Evolutionary conservation across 805 yeast species (phyloP), one percentile per base, ranked within the genome.

Genomic region (Lipomyces sp.): DNA sequence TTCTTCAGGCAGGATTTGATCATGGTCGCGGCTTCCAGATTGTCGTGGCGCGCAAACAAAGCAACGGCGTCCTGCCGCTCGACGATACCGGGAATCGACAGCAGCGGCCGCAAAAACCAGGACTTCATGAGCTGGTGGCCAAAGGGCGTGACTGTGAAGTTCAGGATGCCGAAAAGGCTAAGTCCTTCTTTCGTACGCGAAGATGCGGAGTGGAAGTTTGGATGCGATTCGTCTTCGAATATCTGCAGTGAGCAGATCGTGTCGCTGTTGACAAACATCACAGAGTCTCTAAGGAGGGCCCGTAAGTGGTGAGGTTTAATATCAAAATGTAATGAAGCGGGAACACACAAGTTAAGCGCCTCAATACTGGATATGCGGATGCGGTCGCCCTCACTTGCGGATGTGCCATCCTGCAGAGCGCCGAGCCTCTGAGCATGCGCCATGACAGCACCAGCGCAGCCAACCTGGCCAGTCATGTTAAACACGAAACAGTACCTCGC

Each of bases 31-130:
- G 49, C 16, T 1, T 56, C 39, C 1, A 53, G 33, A 43, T 69
- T 65, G 11, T 53, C 41, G 4, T 49, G 63, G 2, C 53, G 43
- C 0, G 58, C n/a, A 2, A 74, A 53, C 0, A 53, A 26, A 6
- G 61, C 61, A 1, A 74, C 60, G 0, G 67, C 59, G 2, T 64
- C 52, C 2, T 64, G 61, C 22, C 78, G 63, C 31, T 57, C 53
- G 16, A 63, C 57, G 3, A 75, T 68, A 5, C 48, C 22, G 1
- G 55, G 52, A 1, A 55, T 45, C n/a, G 66, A 61, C 1, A 64
- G 54, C 2, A 70, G 50, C 0, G 78, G 78, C 14, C 68, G 60
- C 2, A 60, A 31, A 10, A 75, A 56, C 72, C 73, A 71, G 1
- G 64, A 53, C 11, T 52, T 60, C n/a, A 75, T 43, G 1, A 65